Evolutionary conservation across 352 stramenopile species (phyloP), one percentile per base, ranked within the genome.

Genomic region (Stephanocyclus meneghinianus): DNA sequence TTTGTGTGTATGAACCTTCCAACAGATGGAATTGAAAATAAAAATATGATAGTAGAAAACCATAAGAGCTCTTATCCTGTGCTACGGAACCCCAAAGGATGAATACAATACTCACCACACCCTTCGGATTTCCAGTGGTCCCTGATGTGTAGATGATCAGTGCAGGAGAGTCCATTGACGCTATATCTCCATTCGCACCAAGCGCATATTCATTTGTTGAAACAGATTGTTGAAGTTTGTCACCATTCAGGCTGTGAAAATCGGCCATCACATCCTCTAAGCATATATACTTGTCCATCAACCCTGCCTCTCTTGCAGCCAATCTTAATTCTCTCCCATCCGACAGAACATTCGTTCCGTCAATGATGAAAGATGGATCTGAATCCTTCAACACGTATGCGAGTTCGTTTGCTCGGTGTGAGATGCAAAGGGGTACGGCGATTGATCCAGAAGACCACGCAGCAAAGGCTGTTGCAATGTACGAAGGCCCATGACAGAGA

Each of bases 141-240:
- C 95, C 95, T 15, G 88, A 96, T 16, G 94, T 97, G 73, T 97
- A 98, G 7, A 95, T 93, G 6, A 98, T 65, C 26, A 83, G 21
- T n/a, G 76, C 76, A 18, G 76, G 69, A 50, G 62, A 57, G 59
- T 83, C 76, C 37, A 81, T 72, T 11, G 63, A 75, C 2, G 18
- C 18, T 26, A 66, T 68, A 35, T 64, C 48, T 37, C 73, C 74
- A 35, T 62, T 32, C 15, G 42, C 40, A 69, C 75, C 78, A 29
- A 85, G 56, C 26, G 73, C 37, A 42, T 68, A 67, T 2, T 42
- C 44, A 47, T 55, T 18, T 9, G 35, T 40, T 40, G 35, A 40
- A 8, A 40, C 35, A 40, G 35, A 40, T 60, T 30, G n/a, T 1
- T 30, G 15, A 45, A 44, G 21, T 42, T 64, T 45, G 30, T 55